Conservation (phyloP, 1,284 basidiomycete genomes). For the Cystobasidium sp. region DNA sequence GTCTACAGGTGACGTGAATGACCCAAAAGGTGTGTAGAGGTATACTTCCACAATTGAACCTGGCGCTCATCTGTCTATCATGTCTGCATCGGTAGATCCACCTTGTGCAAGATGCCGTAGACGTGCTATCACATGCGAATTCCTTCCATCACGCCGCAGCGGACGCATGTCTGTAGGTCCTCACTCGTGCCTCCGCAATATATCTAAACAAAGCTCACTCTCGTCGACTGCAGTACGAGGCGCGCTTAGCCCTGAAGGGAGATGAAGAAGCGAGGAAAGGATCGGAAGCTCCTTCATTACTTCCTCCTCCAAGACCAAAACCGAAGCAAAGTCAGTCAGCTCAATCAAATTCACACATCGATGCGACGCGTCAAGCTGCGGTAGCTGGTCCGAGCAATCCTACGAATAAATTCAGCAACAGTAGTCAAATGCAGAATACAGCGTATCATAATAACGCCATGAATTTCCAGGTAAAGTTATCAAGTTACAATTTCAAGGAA, state of each 20-base stretch:
- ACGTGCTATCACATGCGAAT: slow-evolving; percentile 59
- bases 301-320: not conserved
- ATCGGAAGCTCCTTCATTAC: not conserved
- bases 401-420: not conserved
- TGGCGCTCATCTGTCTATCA: not conserved
- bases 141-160: slow-evolving; percentile 56
- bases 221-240: slow-evolving; percentile 10
- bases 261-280: not conserved
- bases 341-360: not conserved
- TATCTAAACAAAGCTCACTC: not conserved
- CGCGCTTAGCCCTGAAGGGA: not conserved
- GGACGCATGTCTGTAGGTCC: slow-evolving; percentile 50
- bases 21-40: slow-evolving; percentile 23
- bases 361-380: not conserved
- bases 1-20: slow-evolving; percentile 55
- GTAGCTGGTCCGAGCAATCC: slow-evolving; percentile 14
- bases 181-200: not conserved
- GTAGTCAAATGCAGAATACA: too few species aligned
- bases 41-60: not conserved
- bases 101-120: slow-evolving; percentile 59
- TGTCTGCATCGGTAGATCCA: slow-evolving; percentile 50
- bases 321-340: not conserved
- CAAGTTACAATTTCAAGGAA: too few species aligned
- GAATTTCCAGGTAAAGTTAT: too few species aligned
- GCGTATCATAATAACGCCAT: too few species aligned